Conservation (phyloP, 805 yeast genomes). For the Babjeviella inositovora region DNA sequence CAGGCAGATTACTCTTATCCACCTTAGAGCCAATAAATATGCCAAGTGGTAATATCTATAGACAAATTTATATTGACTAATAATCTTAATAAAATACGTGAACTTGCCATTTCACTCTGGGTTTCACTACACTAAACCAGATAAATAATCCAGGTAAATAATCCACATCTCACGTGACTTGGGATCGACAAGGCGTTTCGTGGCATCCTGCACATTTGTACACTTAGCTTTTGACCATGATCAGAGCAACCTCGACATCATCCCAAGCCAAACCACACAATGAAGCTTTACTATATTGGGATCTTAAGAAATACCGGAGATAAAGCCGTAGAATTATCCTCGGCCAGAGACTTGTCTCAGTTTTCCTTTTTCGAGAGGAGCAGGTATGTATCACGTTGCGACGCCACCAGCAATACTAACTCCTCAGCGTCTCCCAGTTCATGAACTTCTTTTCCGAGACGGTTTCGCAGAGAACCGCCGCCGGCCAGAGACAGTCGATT, state of each 20-base stretch:
- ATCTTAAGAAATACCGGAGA: conserved; percentile 48
- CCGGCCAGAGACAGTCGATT: conserved; percentile 88
- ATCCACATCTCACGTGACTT: too few species aligned
- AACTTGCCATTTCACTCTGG: too few species aligned
- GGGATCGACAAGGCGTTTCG: background rate
- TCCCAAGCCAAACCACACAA: conserved; percentile 10
- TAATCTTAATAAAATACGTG: too few species aligned
- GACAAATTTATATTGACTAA: too few species aligned
- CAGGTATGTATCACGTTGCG: conserved; percentile 12
- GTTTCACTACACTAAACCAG: too few species aligned
- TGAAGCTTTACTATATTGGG: conserved; percentile 90
- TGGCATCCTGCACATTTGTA: background rate
- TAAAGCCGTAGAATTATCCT: conserved; percentile 59
- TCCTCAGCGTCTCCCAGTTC: conserved; percentile 61
- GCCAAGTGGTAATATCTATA: too few species aligned
- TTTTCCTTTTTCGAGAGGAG: conserved; percentile 82
- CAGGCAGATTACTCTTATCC: too few species aligned
- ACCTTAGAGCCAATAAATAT: too few species aligned
- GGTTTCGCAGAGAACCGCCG: conserved; percentile 70
- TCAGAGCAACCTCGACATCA: conserved; percentile 1
- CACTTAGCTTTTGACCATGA: background rate
- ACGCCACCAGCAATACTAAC: background rate
- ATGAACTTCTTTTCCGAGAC: conserved; percentile 91
- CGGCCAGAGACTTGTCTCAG: conserved; percentile 69
- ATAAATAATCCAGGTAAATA: too few species aligned